These are phyloP conservation scores for Huntiella moniliformis DNA, from an alignment of 2,329 filamentous ascomycete species.

Conservation along the genomic window DNA sequence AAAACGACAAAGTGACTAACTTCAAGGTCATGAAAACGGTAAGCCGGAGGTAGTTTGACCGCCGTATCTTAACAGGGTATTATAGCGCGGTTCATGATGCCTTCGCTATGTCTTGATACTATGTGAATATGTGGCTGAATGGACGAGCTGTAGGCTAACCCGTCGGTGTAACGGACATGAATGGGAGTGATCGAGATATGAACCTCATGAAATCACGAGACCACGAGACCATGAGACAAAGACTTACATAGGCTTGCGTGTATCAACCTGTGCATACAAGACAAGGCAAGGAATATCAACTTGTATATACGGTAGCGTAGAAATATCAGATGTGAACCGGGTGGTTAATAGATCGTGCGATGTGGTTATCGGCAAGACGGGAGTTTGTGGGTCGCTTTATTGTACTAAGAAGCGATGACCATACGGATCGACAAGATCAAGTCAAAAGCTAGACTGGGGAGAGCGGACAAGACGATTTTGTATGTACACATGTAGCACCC, in stretches of 20 bases:
- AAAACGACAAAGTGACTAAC: no score
- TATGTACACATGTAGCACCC: background rate
- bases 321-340: background rate
- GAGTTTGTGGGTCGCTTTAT: background rate
- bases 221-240: no score
- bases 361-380: background rate
- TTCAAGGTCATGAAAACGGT: no score
- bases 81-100: no score
- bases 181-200: no score
- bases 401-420: background rate
- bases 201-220: no score
- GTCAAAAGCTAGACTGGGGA: background rate
- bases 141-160: no score
- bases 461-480: background rate
- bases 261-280: background rate
- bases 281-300: background rate
- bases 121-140: no score
- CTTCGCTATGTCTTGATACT: no score
- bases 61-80: no score
- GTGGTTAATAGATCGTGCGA: background rate
- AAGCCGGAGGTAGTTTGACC: no score
- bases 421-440: background rate
- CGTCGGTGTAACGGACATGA: no score
- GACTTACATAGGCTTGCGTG: background rate
- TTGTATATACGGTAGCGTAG: background rate